Base-by-base conservation (phyloP, 768 basidiomycete genomes). In the Paxillus involutus region DNA sequence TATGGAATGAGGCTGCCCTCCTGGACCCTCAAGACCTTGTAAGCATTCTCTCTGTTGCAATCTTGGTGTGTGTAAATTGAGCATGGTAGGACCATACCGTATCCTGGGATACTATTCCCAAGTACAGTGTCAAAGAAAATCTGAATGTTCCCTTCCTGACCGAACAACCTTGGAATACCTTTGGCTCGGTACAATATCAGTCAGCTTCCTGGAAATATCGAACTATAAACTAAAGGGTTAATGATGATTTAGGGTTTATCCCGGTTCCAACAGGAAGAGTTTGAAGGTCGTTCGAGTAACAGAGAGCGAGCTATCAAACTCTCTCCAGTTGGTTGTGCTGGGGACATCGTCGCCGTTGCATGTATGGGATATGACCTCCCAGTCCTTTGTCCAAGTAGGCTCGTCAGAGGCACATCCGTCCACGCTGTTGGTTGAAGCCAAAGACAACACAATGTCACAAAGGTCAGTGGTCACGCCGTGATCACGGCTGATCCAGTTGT, bases 281-380 rank as follows among this genome's bases (percentile, higher is more conserved):
- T 64, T 65, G 3, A 73, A 72, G 11, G 61, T 76, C n/a, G 63
- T 79, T 35, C 78, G 80, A 61, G 68, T 84, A 21, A 66, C 73
- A 6, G 75, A 78, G 44, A 58, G 61, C 8, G 79, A 85, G 16
- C 64, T 90, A 24, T 71, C 86, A 14, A 56, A 67, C 12, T 80
- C 79, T 6, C 74, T 92, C 30, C 79, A 77, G 52, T 73, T 77
- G 67, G 80, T 79, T 3, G 73, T 86, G 6, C 71, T 87, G 32
- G 91, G 91, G 41, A 77, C 81, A 5, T 88, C 90, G 1, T 91
- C 91, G 14, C 61, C 73, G 5, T 72, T 88, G 29, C 80, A 87
- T 65, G 69, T 70, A 9, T 94, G 91, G 91, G 78, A 90, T 64
- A 43, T 69, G 1, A 32, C 33, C 2, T 63, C 63, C 3, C 85